A percentile compares a stretch with the other conserved stretches of the same genome.
Conservation (phyloP, 352 stramenopile genomes). For the Phytophthora palmivora region DNA sequence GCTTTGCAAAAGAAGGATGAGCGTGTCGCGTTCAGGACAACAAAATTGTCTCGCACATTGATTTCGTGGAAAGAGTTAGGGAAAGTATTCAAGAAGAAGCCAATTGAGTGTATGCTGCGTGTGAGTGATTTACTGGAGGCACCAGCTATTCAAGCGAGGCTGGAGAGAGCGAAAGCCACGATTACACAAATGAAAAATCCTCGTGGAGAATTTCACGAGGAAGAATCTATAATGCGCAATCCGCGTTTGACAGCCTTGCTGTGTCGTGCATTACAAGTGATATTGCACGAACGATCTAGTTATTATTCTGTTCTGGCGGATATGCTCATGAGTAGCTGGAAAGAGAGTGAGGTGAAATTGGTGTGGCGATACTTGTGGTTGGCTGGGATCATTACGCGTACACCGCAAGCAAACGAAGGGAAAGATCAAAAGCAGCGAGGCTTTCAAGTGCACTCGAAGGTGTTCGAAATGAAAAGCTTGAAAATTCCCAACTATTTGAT, state of each 20-base stretch:
- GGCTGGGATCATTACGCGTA: constrained; percentile 73
- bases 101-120: constrained; percentile 71
- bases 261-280: constrained; percentile 78
- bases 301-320: constrained; percentile 81
- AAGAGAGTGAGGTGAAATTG: constrained; percentile 78
- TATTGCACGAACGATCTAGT: constrained; percentile 75
- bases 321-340: constrained; percentile 78
- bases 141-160: constrained; percentile 65
- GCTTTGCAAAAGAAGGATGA: constrained; percentile 73
- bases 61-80: constrained; percentile 81
- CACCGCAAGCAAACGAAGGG: constrained; percentile 44
- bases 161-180: constrained; percentile 64
- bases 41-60: constrained; percentile 55
- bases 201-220: constrained; percentile 72
- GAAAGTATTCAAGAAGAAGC: constrained; percentile 64
- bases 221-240: constrained; percentile 58
- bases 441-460: constrained; percentile 74
- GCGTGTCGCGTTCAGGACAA: constrained; percentile 69
- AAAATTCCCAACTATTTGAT: constrained; percentile 72
- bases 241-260: constrained; percentile 72
- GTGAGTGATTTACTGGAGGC: constrained; percentile 70
- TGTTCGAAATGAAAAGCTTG: constrained; percentile 77
- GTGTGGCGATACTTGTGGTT: constrained; percentile 89
- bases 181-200: constrained; percentile 81
- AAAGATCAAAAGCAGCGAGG: constrained; percentile 74